Conservation (phyloP, 2,329 filamentous ascomycete genomes). For the Simplicillium aogashimaense region DNA sequence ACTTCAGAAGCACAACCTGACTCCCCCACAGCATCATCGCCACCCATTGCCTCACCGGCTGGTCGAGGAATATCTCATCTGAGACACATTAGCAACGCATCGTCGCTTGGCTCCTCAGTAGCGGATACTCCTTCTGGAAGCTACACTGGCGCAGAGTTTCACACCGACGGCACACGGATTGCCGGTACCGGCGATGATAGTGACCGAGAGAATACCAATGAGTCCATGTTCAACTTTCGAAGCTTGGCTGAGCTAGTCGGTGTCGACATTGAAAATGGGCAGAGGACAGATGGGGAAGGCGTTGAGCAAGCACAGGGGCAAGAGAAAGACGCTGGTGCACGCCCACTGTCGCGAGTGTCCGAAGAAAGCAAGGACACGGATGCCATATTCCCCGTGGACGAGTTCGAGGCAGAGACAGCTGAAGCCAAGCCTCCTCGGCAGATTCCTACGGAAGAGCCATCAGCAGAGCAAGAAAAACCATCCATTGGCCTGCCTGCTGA, state of each 20-base stretch:
- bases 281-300: slow-evolving; percentile 20
- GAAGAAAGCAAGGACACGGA: slow-evolving; percentile 25
- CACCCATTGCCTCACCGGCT: slow-evolving; percentile 38
- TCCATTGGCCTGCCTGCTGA: neutral
- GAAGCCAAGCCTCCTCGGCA: neutral
- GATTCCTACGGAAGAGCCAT: neutral
- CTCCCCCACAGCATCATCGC: slow-evolving; percentile 21
- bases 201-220: slow-evolving; percentile 43
- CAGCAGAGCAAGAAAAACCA: slow-evolving; percentile 3
- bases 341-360: slow-evolving; percentile 24
- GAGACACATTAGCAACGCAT: slow-evolving; percentile 78
- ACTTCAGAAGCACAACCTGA: slow-evolving; percentile 6
- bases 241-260: slow-evolving; percentile 81
- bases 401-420: neutral
- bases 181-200: slow-evolving; percentile 32
- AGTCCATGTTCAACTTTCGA: slow-evolving; percentile 86
- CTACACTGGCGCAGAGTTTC: slow-evolving; percentile 25
- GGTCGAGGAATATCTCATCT: slow-evolving; percentile 59
- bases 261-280: slow-evolving; percentile 41
- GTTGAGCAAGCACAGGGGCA: slow-evolving; percentile 9
- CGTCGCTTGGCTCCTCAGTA: slow-evolving; percentile 70
- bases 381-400: slow-evolving; percentile 19
- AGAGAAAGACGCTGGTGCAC: slow-evolving; percentile 9
- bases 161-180: slow-evolving; percentile 24
- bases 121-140: slow-evolving; percentile 55